Percentiles rank a stretch among this genome's conserved stretches.
These are phyloP conservation scores for Cordyceps farinosa DNA, from an alignment of 2,329 filamentous ascomycete genomes.

Conservation along the genomic window DNA sequence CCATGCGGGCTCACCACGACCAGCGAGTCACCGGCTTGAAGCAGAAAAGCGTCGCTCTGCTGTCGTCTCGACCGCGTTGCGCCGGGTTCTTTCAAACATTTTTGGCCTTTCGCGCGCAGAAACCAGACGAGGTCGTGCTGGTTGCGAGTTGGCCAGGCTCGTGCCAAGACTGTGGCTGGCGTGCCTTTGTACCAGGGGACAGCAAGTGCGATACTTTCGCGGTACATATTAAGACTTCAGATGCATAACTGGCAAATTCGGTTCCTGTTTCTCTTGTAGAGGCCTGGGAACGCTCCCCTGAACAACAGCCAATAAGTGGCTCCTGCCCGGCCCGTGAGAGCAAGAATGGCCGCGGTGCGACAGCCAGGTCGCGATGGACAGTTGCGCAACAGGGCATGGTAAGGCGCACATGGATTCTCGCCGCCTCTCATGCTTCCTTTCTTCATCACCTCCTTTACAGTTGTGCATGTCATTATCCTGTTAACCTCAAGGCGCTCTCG, in stretches of 20 bases:
- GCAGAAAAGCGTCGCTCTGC: not conserved
- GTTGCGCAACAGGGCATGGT: not conserved
- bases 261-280: not conserved
- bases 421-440: not conserved
- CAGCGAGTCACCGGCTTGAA: not conserved
- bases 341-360: slow-evolving; percentile 12
- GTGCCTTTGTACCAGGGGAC: not conserved
- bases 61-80: not conserved
- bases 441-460: not conserved
- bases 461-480: not conserved
- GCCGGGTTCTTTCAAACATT: not conserved
- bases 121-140: not conserved
- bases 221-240: not conserved
- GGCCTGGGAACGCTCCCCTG: not conserved
- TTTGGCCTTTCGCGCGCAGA: not conserved
- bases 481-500: not conserved
- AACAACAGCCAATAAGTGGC: slow-evolving; percentile 6
- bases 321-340: slow-evolving; percentile 11
- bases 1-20: not conserved
- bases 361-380: slow-evolving; percentile 1
- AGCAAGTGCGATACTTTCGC: not conserved
- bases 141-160: not conserved
- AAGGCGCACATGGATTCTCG: not conserved
- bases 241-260: not conserved
- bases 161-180: not conserved